Evolutionary conservation across 192 early-diverging fungal genomes (phyloP).

Genomic region (Geranomyces variabilis): DNA sequence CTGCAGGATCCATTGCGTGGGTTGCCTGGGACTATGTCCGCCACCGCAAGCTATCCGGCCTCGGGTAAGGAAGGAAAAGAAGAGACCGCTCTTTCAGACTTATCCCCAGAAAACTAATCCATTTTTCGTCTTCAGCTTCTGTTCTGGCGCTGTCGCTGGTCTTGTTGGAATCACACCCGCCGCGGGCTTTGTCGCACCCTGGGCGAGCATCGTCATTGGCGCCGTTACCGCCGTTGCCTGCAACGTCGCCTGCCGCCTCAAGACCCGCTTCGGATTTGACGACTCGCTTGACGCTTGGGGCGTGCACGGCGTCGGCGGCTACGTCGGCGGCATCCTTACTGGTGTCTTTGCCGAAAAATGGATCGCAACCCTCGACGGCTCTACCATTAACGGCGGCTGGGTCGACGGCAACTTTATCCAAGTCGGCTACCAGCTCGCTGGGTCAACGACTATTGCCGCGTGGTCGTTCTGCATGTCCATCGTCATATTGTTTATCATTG

Average conservation of each 20-base stretch:
- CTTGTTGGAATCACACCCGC: constrained; percentile 93
- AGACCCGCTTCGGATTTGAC: constrained; percentile 85
- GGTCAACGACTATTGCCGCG: constrained; percentile 58
- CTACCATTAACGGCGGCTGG: constrained; percentile 55
- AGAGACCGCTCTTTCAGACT: too few relatives aligned
- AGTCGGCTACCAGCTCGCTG: constrained; percentile 72
- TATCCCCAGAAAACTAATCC: too few relatives aligned
- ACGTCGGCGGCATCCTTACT: constrained; percentile 84
- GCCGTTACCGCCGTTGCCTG: constrained; percentile 71
- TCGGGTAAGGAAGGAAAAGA: too few relatives aligned
- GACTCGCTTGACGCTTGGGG: constrained; percentile 87
- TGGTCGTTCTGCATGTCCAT: constrained; percentile 80
- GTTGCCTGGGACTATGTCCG: constrained; percentile 73
- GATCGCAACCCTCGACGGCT: constrained; percentile 70
- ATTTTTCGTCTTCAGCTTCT: too few relatives aligned
- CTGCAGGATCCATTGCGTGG: constrained; percentile 84
- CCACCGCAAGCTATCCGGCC: constrained; percentile 76
- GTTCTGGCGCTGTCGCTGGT: constrained; percentile 71
- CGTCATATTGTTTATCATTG: constrained; percentile 73
- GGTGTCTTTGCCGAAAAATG: constrained; percentile 86
- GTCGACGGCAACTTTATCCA: constrained; percentile 72
- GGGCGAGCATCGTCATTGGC: constrained; percentile 82
- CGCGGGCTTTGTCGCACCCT: constrained; percentile 83
- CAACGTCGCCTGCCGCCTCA: constrained; percentile 81
- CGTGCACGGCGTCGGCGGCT: constrained; percentile 66